Percentiles rank a stretch among this genome's conserved stretches.
Conservation (phyloP, 495 filamentous ascomycete species). For the Chaetomium tenue region DNA sequence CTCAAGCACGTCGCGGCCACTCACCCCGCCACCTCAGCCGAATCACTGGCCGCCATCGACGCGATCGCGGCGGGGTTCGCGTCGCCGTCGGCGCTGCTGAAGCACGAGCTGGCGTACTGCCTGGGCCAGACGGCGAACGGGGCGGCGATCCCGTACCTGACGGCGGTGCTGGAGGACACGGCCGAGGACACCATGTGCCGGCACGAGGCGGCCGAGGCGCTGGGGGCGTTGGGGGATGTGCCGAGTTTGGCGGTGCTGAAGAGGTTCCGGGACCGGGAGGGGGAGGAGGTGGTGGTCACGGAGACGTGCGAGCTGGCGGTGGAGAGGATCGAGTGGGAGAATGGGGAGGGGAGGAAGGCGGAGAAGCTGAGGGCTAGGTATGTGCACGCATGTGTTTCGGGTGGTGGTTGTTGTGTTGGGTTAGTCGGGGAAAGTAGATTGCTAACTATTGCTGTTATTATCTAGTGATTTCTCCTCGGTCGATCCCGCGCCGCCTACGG, state of each 20-base stretch:
- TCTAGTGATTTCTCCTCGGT: slow-evolving; percentile 88
- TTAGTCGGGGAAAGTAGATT: background rate
- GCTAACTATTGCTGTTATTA: slow-evolving; percentile 5
- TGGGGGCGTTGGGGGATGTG: slow-evolving; percentile 79
- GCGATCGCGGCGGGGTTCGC: slow-evolving; percentile 87
- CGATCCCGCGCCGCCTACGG: slow-evolving; percentile 88
- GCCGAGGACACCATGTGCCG: slow-evolving; percentile 90
- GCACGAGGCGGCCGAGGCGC: slow-evolving; percentile 93
- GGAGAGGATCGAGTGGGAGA: slow-evolving; percentile 90
- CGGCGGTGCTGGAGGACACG: slow-evolving; percentile 71
- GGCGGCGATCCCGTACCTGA: slow-evolving; percentile 70
- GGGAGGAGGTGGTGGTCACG: slow-evolving; percentile 73
- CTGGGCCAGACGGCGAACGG: slow-evolving; percentile 82
- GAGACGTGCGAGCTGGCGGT: slow-evolving; percentile 98
- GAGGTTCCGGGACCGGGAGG: slow-evolving; percentile 64
- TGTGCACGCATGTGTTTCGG: slow-evolving; percentile 15
- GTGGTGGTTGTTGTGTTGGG: background rate
- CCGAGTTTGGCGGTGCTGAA: slow-evolving; percentile 70
- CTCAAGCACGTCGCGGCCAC: slow-evolving; percentile 87
- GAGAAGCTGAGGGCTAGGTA: slow-evolving; percentile 81
- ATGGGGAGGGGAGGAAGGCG: slow-evolving; percentile 62
- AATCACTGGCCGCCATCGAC: slow-evolving; percentile 74
- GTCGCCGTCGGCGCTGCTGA: slow-evolving; percentile 80
- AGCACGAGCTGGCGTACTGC: slow-evolving; percentile 97
- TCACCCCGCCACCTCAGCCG: slow-evolving; percentile 43